A percentile compares a stretch with the other conserved stretches of the same genome.
phyloP scores from a whole-genome alignment of 2,329 filamentous ascomycete species.

The Penicillium polonicum region DNA sequence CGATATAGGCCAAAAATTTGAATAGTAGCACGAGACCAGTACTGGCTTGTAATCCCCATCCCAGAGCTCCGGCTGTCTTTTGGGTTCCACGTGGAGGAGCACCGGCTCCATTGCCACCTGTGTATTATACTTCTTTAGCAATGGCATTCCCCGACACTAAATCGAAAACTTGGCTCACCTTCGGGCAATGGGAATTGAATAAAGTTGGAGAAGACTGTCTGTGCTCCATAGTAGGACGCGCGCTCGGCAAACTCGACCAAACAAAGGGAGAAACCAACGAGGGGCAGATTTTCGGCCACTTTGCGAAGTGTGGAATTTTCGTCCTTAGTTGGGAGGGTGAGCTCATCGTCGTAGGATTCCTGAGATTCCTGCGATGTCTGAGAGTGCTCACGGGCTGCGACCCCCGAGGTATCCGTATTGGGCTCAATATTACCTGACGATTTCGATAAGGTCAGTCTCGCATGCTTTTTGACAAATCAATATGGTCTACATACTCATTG shows the following conservation, averaged over 20 bases:
- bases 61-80: conserved; percentile 57
- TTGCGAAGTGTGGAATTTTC: conserved; percentile 49
- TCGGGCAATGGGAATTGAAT: conserved; percentile 60
- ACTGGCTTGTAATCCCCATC: conserved; percentile 54
- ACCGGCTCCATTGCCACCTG: conserved; percentile 26
- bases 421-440: not conserved
- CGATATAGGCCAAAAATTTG: conserved; percentile 55
- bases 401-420: not conserved
- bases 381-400: not conserved
- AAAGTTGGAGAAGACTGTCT: conserved; percentile 60
- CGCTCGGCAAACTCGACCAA: conserved; percentile 61
- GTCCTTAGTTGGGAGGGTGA: conserved; percentile 48
- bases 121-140: not conserved
- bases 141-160: not conserved
- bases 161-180: conserved; percentile 23
- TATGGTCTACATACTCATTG: not conserved
- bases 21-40: conserved; percentile 54
- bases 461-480: not conserved
- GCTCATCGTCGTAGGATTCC: conserved; percentile 12
- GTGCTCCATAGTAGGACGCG: conserved; percentile 60
- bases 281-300: conserved; percentile 53
- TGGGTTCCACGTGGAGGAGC: conserved; percentile 32
- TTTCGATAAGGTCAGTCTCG: not conserved
- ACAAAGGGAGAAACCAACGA: conserved; percentile 57
- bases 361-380: not conserved